These are phyloP conservation scores for Gillenia trifoliata DNA, from an alignment of 306 rosid species.

Conservation along the genomic window DNA sequence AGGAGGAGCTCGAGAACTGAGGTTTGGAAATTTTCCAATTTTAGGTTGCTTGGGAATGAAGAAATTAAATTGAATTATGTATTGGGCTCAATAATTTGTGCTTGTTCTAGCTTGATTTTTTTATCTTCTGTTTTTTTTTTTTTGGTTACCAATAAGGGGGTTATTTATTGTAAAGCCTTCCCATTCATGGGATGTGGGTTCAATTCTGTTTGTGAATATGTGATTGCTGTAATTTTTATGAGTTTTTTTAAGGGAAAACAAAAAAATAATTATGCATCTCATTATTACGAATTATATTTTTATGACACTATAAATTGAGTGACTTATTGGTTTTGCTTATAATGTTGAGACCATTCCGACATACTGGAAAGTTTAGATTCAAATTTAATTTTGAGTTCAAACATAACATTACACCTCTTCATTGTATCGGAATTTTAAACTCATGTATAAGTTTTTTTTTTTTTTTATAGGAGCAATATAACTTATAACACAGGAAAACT, in stretches of 20 bases:
- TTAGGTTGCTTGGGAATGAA: neutral
- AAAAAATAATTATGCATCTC: too few species aligned
- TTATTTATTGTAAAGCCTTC: neutral
- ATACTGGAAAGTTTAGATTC: neutral
- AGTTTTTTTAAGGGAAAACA: neutral
- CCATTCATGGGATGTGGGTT: neutral
- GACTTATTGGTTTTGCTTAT: neutral
- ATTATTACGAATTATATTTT: too few species aligned
- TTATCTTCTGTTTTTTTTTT: neutral
- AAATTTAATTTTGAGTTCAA: neutral
- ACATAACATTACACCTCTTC: neutral
- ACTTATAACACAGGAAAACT: too few species aligned
- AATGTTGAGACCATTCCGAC: neutral
- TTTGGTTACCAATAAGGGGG: neutral
- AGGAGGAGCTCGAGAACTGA: constrained; percentile 35
- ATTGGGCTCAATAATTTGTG: neutral
- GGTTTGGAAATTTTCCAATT: neutral
- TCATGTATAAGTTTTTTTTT: neutral
- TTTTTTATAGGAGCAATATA: neutral
- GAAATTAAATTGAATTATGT: neutral
- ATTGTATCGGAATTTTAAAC: neutral
- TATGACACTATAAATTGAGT: neutral
- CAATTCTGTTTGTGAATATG: constrained; percentile 21
- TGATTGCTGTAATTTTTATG: neutral
- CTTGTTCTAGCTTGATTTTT: neutral